Conservation (phyloP, 371 early-diverging fungal genomes). For the Dichotomocladium elegans region DNA sequence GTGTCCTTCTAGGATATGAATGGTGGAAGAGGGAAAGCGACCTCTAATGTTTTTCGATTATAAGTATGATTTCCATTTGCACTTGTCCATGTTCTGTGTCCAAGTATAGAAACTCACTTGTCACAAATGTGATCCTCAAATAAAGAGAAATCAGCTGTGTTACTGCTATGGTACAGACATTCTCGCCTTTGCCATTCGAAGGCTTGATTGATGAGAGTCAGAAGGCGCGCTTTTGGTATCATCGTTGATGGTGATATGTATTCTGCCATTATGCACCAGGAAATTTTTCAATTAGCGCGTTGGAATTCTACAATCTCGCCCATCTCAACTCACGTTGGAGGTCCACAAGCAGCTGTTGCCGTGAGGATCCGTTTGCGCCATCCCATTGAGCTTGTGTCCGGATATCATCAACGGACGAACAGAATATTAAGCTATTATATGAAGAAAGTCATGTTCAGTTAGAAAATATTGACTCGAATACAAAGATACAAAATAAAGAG, state of each 20-base stretch:
- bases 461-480: background rate
- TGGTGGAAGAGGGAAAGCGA: slow-evolving; percentile 40
- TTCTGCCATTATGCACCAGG: slow-evolving; percentile 43
- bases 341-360: slow-evolving; percentile 57
- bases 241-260: slow-evolving; percentile 78
- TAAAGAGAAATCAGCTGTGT: slow-evolving; percentile 55
- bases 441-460: background rate
- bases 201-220: slow-evolving; percentile 81
- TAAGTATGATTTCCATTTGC: background rate
- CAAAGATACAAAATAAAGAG: background rate
- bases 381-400: slow-evolving; percentile 72
- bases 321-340: slow-evolving; percentile 59
- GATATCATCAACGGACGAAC: slow-evolving; percentile 57
- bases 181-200: slow-evolving; percentile 64
- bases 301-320: background rate
- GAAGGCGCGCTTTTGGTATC: slow-evolving; percentile 82
- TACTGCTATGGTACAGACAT: slow-evolving; percentile 84
- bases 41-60: slow-evolving; percentile 7
- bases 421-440: slow-evolving; percentile 56
- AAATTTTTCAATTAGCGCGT: background rate
- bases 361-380: slow-evolving; percentile 70
- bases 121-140: slow-evolving; percentile 77
- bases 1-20: slow-evolving; percentile 72
- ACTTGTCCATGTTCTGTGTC: background rate
- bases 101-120: slow-evolving; percentile 37